Evolutionary conservation across 345 rosid genomes (phyloP).

Genomic region (Sonneratia alba): DNA sequence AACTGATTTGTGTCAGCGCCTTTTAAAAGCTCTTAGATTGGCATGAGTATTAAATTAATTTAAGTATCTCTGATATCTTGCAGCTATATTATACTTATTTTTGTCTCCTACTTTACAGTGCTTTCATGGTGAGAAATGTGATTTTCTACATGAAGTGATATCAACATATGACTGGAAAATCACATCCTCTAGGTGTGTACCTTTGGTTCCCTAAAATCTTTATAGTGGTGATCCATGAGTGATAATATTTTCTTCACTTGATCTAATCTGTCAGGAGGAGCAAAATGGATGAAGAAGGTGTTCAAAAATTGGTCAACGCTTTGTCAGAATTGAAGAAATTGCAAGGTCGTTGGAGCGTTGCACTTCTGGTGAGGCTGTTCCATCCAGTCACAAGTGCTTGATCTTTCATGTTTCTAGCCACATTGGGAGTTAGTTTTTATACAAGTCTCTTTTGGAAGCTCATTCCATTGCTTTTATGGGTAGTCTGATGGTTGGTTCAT

Average conservation of each 20-base stretch:
- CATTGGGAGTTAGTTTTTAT: background rate
- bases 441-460: background rate
- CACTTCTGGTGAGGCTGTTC: conserved; percentile 56
- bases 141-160: conserved; percentile 33
- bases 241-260: background rate
- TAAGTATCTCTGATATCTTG: background rate
- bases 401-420: background rate
- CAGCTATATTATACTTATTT: background rate
- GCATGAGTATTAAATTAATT: background rate
- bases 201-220: conserved; percentile 2
- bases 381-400: background rate
- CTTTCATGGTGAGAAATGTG: conserved; percentile 29
- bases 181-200: conserved; percentile 53
- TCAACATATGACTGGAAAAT: conserved; percentile 43
- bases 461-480: background rate
- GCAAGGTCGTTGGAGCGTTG: conserved; percentile 52
- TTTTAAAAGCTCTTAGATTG: background rate
- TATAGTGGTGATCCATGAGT: background rate
- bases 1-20: background rate
- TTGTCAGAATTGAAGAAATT: conserved; percentile 56
- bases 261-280: conserved; percentile 34
- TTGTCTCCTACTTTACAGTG: background rate
- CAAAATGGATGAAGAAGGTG: conserved; percentile 32
- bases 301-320: conserved; percentile 37
- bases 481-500: background rate